Evolutionary conservation across 768 basidiomycete genomes (phyloP).

Genomic region (Suillus ampliporus): DNA sequence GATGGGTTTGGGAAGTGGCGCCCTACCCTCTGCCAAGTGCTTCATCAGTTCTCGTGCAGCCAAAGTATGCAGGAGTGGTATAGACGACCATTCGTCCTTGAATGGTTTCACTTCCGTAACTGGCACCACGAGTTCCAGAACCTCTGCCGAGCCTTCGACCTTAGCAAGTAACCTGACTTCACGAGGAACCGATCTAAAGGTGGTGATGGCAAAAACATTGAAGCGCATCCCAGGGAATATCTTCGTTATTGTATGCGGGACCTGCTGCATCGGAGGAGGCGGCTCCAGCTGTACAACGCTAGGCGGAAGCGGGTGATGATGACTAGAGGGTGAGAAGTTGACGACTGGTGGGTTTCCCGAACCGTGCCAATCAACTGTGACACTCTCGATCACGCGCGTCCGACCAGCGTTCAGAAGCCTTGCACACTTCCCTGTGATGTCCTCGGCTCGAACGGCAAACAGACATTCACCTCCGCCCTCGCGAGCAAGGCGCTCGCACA

Average conservation of each 20-base stretch:
- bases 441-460: conserved; percentile 51
- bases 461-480: conserved; percentile 57
- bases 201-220: conserved; percentile 39
- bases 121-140: conserved; percentile 21
- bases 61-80: conserved; percentile 54
- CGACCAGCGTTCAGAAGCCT: conserved; percentile 57
- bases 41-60: conserved; percentile 61
- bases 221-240: conserved; percentile 43
- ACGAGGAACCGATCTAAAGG: conserved; percentile 27
- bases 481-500: conserved; percentile 59
- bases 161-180: conserved; percentile 34
- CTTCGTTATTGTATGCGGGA: conserved; percentile 34
- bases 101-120: conserved; percentile 35
- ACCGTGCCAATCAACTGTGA: conserved; percentile 54
- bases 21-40: conserved; percentile 46
- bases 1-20: conserved; percentile 38
- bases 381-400: conserved; percentile 49
- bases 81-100: conserved; percentile 22
- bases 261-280: conserved; percentile 40
- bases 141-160: conserved; percentile 28
- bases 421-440: conserved; percentile 54
- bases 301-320: conserved; percentile 25
- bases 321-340: conserved; percentile 12
- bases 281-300: conserved; percentile 36
- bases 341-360: conserved; percentile 20